These are phyloP conservation scores for Domatiomyces catenatus DNA, from an alignment of 2,329 filamentous ascomycete species.

Conservation along the genomic window DNA sequence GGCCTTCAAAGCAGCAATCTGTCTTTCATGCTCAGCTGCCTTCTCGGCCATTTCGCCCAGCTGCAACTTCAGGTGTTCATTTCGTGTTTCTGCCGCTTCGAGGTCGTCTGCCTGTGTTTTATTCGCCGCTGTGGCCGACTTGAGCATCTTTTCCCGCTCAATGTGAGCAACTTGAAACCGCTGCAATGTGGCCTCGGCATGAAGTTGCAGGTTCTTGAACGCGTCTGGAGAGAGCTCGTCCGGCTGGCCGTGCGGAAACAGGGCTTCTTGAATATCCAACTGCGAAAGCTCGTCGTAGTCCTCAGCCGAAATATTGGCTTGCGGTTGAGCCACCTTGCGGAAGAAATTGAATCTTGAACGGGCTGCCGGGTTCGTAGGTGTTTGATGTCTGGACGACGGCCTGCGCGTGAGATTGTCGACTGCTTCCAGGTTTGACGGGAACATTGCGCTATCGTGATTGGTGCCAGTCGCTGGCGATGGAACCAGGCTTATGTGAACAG, in stretches of 20 bases:
- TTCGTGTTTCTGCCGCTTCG: slow-evolving; percentile 43
- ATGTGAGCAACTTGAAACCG: slow-evolving; percentile 44
- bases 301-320: slow-evolving; percentile 18
- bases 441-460: slow-evolving; percentile 10
- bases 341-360: slow-evolving; percentile 30
- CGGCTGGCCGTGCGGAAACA: slow-evolving; percentile 38
- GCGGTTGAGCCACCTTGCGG: slow-evolving; percentile 22
- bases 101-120: slow-evolving; percentile 45
- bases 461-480: slow-evolving; percentile 14
- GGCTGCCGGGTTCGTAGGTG: slow-evolving; percentile 18
- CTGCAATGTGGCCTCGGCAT: slow-evolving; percentile 40
- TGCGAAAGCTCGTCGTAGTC: slow-evolving; percentile 38
- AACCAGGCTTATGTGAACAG: slow-evolving; percentile 32
- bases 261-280: slow-evolving; percentile 37
- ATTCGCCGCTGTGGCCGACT: slow-evolving; percentile 38
- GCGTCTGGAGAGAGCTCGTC: slow-evolving; percentile 37
- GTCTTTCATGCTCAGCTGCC: slow-evolving; percentile 40
- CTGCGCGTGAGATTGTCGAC: slow-evolving; percentile 10
- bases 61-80: slow-evolving; percentile 44
- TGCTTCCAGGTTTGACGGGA: slow-evolving; percentile 8
- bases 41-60: slow-evolving; percentile 44
- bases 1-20: slow-evolving; percentile 37
- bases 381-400: slow-evolving; percentile 6
- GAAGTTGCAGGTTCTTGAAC: slow-evolving; percentile 41
- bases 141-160: slow-evolving; percentile 34